A percentile compares a stretch with the other conserved stretches of the same genome.
These are phyloP conservation scores for Neoarthrinium moseri DNA, from an alignment of 2,329 filamentous ascomycete species.

Conservation along the genomic window DNA sequence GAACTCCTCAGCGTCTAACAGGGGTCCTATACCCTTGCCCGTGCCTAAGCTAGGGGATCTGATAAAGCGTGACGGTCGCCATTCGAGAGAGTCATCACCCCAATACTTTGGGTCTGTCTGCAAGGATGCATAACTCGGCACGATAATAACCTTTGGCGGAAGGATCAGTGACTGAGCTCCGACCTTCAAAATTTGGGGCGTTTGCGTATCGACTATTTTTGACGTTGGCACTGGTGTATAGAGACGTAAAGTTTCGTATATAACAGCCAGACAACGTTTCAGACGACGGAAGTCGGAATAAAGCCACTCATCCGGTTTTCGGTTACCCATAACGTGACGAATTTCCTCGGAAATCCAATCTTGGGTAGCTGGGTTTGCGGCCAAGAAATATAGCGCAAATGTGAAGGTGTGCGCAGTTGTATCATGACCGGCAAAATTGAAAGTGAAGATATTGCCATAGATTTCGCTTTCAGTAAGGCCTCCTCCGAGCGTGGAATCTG, in stretches of 20 bases:
- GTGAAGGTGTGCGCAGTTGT: slow-evolving; percentile 23
- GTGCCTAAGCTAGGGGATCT: background rate
- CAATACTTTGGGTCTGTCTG: slow-evolving; percentile 25
- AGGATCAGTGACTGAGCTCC: background rate
- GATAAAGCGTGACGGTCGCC: slow-evolving; percentile 25
- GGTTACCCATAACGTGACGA: background rate
- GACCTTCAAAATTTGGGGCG: background rate
- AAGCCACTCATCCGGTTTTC: slow-evolving; percentile 9
- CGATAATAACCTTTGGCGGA: slow-evolving; percentile 20
- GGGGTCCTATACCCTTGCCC: background rate
- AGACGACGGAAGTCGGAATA: slow-evolving; percentile 18
- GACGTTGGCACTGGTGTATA: background rate
- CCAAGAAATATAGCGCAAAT: slow-evolving; percentile 19
- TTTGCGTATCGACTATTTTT: background rate
- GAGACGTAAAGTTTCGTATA: slow-evolving; percentile 13
- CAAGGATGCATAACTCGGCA: slow-evolving; percentile 17
- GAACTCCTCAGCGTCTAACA: slow-evolving; percentile 10
- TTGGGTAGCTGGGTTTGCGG: slow-evolving; percentile 17
- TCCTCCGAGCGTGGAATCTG: slow-evolving; percentile 8
- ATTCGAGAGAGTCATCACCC: slow-evolving; percentile 21
- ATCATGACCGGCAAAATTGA: slow-evolving; percentile 28
- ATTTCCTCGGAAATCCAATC: slow-evolving; percentile 15
- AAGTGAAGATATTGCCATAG: slow-evolving; percentile 25
- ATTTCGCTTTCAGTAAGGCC: slow-evolving; percentile 12
- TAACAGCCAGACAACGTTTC: slow-evolving; percentile 20